Percentiles rank a stretch among this genome's conserved stretches.
These are phyloP conservation scores for Pyrus bretschneideri DNA, from an alignment of 306 rosid species.

Conservation along the genomic window DNA sequence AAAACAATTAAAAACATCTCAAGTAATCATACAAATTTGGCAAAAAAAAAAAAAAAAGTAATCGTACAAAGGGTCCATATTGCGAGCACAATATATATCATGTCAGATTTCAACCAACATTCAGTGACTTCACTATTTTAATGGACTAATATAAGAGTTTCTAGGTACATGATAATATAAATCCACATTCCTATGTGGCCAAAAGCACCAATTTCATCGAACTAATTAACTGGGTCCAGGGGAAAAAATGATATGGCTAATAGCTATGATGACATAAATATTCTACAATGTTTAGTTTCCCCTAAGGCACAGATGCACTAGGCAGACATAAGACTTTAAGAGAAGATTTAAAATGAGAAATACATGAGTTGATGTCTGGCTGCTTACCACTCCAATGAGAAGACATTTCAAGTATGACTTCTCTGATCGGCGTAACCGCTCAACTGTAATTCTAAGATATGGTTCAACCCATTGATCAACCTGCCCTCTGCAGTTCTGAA, in stretches of 20 bases:
- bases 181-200: not conserved
- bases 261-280: not conserved
- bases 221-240: not conserved
- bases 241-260: not conserved
- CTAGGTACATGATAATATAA: not conserved
- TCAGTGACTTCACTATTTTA: not conserved
- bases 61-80: not conserved
- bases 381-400: constrained; percentile 81
- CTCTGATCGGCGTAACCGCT: constrained; percentile 68
- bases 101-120: not conserved
- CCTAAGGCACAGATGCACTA: too few species aligned
- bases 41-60: not conserved
- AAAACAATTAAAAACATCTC: not conserved
- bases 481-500: constrained; percentile 89
- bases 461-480: constrained; percentile 98
- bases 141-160: not conserved
- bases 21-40: not conserved
- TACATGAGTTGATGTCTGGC: not conserved
- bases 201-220: not conserved
- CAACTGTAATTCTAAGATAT: constrained; percentile 67
- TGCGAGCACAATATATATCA: not conserved
- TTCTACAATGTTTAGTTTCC: not conserved
- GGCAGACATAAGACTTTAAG: not conserved
- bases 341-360: not conserved
- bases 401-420: constrained; percentile 80